Evolutionary conservation across 2,329 filamentous ascomycete genomes (phyloP), one percentile per base, ranked within the genome.

Genomic region (Fusarium papillatum): DNA sequence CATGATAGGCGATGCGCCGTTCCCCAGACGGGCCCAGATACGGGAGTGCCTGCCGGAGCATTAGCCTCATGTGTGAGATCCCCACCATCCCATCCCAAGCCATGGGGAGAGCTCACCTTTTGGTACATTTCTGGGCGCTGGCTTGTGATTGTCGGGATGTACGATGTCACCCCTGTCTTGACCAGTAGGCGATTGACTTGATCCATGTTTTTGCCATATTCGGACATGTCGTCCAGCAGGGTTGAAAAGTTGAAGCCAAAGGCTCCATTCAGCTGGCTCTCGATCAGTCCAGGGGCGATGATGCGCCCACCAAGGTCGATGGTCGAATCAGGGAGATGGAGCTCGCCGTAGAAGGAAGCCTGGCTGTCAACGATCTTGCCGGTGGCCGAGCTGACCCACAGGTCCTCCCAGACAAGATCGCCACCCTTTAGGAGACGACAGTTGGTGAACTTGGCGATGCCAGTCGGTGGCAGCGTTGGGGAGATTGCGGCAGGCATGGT

Each of bases 201-300:
- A 74, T 88, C 88, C 62, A 98, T 86, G n/a, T 91, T 92, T 82
- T 95, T 93, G 69, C 90, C 90, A 80, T 97, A 98, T 64, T 90
- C 88, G 36, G 88, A 85, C 84, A 90, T 91, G 79, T 93, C 91
- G 19, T 92, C 88, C n/a, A 94, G 91, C 13, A 95, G 88, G 1
- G 92, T 91, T 5, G 95, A 97, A 83, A 97, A 98, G 86, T 98
- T 96, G 87, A 98, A 97, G 68, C 95, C 95, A 80, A 95, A 96
- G 13, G 94, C 95, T 60, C 96, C 96, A 80, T 98, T 98, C 78
- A 98, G 92, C 84, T 98, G 96, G 64, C 94, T 93, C 77, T 98
- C 96, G 78, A 98, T 97, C 81, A 98, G 89, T 31, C 96, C 96
- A 0, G 96, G 95, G 1, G 94, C 92, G 24, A 98, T 83, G 76